phyloP scores from a whole-genome alignment of 75 land plant species.

The Azolla pinnata region DNA sequence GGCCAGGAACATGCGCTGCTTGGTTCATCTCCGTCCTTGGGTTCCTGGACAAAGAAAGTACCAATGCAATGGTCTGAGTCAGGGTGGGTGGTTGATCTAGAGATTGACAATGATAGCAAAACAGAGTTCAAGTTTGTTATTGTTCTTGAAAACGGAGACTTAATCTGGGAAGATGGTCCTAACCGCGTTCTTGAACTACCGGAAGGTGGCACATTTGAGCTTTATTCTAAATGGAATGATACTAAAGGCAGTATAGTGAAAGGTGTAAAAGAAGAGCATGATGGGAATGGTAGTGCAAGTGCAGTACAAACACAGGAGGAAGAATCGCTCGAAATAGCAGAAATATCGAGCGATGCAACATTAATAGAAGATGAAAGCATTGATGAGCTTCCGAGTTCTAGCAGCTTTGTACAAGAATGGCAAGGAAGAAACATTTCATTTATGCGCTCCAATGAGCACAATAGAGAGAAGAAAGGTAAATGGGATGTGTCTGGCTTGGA shows the following conservation, averaged over 20 bases:
- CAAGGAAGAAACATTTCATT: conserved; percentile 59
- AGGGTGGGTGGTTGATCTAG: conserved; percentile 75
- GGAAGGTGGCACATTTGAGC: conserved; percentile 32
- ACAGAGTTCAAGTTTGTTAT: conserved; percentile 78
- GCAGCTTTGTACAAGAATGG: conserved; percentile 71
- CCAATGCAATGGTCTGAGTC: conserved; percentile 69
- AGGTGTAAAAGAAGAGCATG: conserved; percentile 1
- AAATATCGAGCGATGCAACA: not conserved
- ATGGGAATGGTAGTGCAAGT: not conserved
- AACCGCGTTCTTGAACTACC: conserved; percentile 60
- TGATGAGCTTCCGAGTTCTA: conserved; percentile 1
- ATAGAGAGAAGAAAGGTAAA: conserved; percentile 35
- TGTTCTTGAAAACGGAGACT: conserved; percentile 28
- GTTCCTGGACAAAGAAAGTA: conserved; percentile 66
- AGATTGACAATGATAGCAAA: conserved; percentile 34
- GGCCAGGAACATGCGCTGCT: conserved; percentile 71
- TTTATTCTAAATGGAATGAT: conserved; percentile 66
- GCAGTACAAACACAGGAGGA: conserved; percentile 2
- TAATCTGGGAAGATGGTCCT: conserved; percentile 67
- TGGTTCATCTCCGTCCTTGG: conserved; percentile 68
- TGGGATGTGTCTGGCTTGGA: conserved; percentile 71
- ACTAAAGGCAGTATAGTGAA: conserved; percentile 40
- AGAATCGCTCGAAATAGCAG: too few relatives aligned
- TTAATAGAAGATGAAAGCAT: not conserved
- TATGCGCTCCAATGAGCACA: conserved; percentile 85